Conservation (phyloP, 345 rosid species). For the Durio zibethinus region DNA sequence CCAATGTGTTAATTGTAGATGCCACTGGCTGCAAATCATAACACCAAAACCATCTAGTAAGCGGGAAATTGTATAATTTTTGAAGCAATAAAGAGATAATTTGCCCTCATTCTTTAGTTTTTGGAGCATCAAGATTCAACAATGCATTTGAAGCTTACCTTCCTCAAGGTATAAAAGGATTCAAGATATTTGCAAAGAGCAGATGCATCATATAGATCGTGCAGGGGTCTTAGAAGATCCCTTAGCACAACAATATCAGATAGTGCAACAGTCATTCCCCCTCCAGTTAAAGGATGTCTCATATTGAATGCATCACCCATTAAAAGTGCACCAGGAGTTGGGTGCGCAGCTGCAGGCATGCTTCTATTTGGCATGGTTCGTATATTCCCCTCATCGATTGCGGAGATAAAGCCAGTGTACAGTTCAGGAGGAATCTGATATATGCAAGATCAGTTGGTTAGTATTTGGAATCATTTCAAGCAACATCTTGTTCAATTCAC, state of each 20-base stretch:
- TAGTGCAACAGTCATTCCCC: conserved; percentile 59
- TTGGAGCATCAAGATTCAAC: neutral
- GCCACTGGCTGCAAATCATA: conserved; percentile 28
- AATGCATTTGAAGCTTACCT: conserved; percentile 24
- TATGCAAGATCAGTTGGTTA: neutral
- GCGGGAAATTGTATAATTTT: neutral
- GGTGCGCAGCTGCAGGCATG: conserved; percentile 48
- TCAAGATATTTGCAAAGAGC: conserved; percentile 36
- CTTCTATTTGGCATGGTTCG: conserved; percentile 50
- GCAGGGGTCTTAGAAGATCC: conserved; percentile 41
- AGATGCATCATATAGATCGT: conserved; percentile 35
- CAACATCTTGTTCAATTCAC: too few relatives aligned
- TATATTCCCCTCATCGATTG: conserved; percentile 45
- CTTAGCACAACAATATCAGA: conserved; percentile 46
- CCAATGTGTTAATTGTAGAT: conserved; percentile 43
- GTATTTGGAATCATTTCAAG: too few relatives aligned
- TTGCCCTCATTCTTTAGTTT: too few relatives aligned
- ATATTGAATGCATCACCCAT: conserved; percentile 53
- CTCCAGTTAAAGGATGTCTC: conserved; percentile 56
- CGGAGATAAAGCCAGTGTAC: conserved; percentile 29
- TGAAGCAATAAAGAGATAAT: too few relatives aligned
- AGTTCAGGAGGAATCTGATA: conserved; percentile 47
- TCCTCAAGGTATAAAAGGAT: conserved; percentile 44
- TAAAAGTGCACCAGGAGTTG: conserved; percentile 49
- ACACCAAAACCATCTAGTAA: neutral